Base-by-base conservation (phyloP, 257 asterid species). In the Schizonepeta tenuifolia region DNA sequence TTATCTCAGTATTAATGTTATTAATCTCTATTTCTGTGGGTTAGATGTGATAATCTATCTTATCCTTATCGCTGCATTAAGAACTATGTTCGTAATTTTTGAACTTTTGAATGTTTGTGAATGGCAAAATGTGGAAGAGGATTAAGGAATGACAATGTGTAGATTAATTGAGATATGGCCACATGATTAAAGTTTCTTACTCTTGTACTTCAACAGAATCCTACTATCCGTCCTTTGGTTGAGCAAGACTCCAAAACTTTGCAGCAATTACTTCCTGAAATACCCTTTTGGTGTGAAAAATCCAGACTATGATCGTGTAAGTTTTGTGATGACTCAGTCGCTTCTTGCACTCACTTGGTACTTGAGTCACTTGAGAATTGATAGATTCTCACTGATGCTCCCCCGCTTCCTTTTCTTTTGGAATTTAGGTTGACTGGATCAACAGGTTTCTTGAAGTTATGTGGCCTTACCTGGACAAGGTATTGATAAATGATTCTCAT, bases 401-500 rank as follows among this genome's bases (percentile, higher is more conserved):
- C 74, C 22, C 21, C 53, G 47, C 73, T 60, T 64, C 24, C 57
- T 70, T n/a, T 79, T 36, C 33, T 78, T 54, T 18, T 53, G 83
- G n/a, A 74, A 63, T 61, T 54, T 73, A 93, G 97, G 79, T 93
- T 61, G 96, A 90, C 86, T 93, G 98, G 98, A 85, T 89, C 59
- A 93, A 90, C 93, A 87, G 81, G 90, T 90, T 93, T 74, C 41
- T 93, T 65, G 90, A 82, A 72, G 59, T 75, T 70, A 84, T 92
- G 97, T 93, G 98, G 98, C 97, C 98, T 72, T 87, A 90, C 83
- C 87, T 93, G 73, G 96, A 90, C 87, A 93, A 90, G 98, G 98
- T 92, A 86, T 56, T 47, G 66, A n/a, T n/a, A n/a, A n/a, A n/a
- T n/a, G n/a, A 9, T 69, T 51, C 44, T 21, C 73, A 67, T 18